Evolutionary conservation across 2,329 filamentous ascomycete species (phyloP).

Genomic region (Talaromyces sp.): DNA sequence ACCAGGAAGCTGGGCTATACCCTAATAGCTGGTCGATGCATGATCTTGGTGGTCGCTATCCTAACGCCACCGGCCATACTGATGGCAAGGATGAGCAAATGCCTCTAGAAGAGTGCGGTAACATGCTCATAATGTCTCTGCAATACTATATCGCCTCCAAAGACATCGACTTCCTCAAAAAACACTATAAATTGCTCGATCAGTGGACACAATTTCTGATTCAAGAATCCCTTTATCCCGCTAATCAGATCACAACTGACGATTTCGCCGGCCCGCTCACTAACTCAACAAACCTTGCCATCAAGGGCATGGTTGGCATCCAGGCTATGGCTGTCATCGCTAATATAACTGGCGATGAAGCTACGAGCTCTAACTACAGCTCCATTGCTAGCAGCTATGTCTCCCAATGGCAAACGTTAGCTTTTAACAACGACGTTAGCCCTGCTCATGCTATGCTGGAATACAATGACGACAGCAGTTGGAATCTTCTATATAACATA

Average conservation of each 20-base stretch:
- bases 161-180: slow-evolving; percentile 30
- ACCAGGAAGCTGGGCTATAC: slow-evolving; percentile 62
- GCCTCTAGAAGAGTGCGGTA: slow-evolving; percentile 57
- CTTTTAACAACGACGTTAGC: slow-evolving; percentile 35
- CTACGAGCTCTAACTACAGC: slow-evolving; percentile 37
- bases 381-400: slow-evolving; percentile 51
- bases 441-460: slow-evolving; percentile 45
- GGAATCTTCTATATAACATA: slow-evolving; percentile 52
- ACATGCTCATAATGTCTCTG: slow-evolving; percentile 55
- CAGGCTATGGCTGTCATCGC: slow-evolving; percentile 54
- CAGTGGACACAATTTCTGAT: slow-evolving; percentile 55
- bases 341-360: slow-evolving; percentile 39
- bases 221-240: slow-evolving; percentile 50
- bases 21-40: slow-evolving; percentile 56
- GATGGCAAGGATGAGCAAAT: slow-evolving; percentile 51
- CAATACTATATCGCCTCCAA: slow-evolving; percentile 37
- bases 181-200: slow-evolving; percentile 50
- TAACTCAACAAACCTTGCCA: slow-evolving; percentile 55
- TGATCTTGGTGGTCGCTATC: slow-evolving; percentile 48
- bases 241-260: slow-evolving; percentile 55
- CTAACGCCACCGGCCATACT: slow-evolving; percentile 51
- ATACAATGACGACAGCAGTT: slow-evolving; percentile 40
- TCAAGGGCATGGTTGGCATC: slow-evolving; percentile 58
- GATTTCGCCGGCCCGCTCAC: slow-evolving; percentile 53
- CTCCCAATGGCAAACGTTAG: slow-evolving; percentile 43